Evolutionary conservation across 768 basidiomycete species (phyloP).

Genomic region (Collybiopsis luxurians): DNA sequence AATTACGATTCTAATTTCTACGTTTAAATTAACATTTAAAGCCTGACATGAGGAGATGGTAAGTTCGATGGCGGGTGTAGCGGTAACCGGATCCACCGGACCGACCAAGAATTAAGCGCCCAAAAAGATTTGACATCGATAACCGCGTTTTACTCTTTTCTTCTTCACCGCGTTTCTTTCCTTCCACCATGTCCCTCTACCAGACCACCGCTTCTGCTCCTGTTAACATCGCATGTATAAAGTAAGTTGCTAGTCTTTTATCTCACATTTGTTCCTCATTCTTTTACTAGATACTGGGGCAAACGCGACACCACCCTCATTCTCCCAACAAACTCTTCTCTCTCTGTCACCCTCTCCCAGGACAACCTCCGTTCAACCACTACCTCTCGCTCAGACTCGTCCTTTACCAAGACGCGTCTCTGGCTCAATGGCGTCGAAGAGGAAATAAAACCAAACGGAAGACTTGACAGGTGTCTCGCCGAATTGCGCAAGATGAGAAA

Average conservation of each 20-base stretch:
- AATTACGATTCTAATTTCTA: too few relatives aligned
- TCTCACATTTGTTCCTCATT: not conserved
- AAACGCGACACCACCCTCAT: slow-evolving; percentile 96
- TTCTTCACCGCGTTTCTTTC: too few relatives aligned
- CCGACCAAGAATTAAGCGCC: too few relatives aligned
- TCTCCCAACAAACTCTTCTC: slow-evolving; percentile 94
- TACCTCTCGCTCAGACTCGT: slow-evolving; percentile 79
- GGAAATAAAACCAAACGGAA: slow-evolving; percentile 76
- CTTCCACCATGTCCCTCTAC: slow-evolving; percentile 41
- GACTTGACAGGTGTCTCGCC: slow-evolving; percentile 79
- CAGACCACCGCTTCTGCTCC: slow-evolving; percentile 91
- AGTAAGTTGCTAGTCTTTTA: slow-evolving; percentile 43
- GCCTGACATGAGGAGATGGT: too few relatives aligned
- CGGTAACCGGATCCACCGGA: too few relatives aligned
- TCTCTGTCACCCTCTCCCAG: slow-evolving; percentile 97
- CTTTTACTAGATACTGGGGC: slow-evolving; percentile 84
- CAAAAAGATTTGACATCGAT: too few relatives aligned
- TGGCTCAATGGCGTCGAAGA: slow-evolving; percentile 97
- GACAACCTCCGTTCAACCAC: slow-evolving; percentile 95
- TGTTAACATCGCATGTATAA: slow-evolving; percentile 98
- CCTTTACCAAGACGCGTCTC: slow-evolving; percentile 72
- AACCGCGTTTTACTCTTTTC: not conserved
- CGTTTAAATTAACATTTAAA: too few relatives aligned
- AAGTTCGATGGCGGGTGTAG: too few relatives aligned
- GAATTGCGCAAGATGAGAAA: slow-evolving; percentile 83